A percentile compares a stretch with the other conserved stretches of the same genome.
These are phyloP conservation scores for Leccinum pachyderme DNA, from an alignment of 1,284 basidiomycete genomes.

Conservation along the genomic window DNA sequence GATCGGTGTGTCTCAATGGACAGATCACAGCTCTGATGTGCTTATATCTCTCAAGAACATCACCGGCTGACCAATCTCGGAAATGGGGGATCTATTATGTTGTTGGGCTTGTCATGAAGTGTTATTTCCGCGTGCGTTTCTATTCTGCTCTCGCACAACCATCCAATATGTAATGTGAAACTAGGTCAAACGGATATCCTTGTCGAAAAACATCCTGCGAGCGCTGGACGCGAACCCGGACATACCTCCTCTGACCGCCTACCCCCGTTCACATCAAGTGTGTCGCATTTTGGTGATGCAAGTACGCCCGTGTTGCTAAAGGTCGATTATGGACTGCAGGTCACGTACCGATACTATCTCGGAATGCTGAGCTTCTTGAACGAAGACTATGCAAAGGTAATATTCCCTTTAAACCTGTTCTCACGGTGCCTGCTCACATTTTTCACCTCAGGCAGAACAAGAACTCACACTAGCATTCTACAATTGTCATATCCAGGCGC, in stretches of 20 bases:
- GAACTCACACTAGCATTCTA: conserved; percentile 83
- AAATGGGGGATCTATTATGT: conserved; percentile 95
- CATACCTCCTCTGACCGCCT: conserved; percentile 74
- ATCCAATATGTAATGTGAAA: background rate
- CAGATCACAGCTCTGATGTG: background rate
- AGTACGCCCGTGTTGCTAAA: conserved; percentile 8
- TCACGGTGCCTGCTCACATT: background rate
- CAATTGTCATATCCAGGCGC: conserved; percentile 68
- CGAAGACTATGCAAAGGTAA: conserved; percentile 83
- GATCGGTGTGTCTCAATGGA: conserved; percentile 63
- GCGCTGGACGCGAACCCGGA: conserved; percentile 86
- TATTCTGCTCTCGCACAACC: background rate
- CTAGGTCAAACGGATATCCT: conserved; percentile 85
- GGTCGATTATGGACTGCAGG: conserved; percentile 41
- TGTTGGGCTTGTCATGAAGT: conserved; percentile 90
- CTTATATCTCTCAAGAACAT: conserved; percentile 43
- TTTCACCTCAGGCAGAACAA: conserved; percentile 61
- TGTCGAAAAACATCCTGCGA: conserved; percentile 90
- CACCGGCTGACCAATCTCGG: conserved; percentile 71
- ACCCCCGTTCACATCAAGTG: conserved; percentile 86
- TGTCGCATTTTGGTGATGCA: conserved; percentile 24
- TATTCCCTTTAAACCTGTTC: conserved; percentile 5
- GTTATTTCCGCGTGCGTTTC: conserved; percentile 82
- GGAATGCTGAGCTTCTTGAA: conserved; percentile 93
- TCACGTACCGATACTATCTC: conserved; percentile 90